Evolutionary conservation across 2,329 filamentous ascomycete genomes (phyloP), one percentile per base, ranked within the genome.

Genomic region (Hypomyces perniciosus): DNA sequence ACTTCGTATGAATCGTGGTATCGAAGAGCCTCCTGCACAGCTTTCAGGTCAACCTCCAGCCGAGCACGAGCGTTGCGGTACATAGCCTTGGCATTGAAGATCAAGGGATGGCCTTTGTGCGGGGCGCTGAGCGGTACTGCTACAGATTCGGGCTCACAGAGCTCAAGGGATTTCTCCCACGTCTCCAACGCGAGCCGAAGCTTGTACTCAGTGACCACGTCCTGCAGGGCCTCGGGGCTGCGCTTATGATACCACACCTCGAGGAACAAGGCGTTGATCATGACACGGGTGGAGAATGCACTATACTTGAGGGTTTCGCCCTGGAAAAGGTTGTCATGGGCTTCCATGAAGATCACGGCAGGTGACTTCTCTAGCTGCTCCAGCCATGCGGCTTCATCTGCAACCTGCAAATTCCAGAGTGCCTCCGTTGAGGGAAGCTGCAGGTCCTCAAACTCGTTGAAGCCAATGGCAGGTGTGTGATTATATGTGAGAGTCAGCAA

Each of bases 181-280:
- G 92, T 96, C 73, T 97, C 92, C 48, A 99, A 77, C 46, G 93
- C 93, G 48, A 96, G 82, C 51, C 93, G 84, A 55, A 99, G 85
- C 77, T 96, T 97, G 80, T 96, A 97, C 72, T 97, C 93, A 4
- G 92, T 95, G 41, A 97, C 92, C 37, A 97, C 91, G 65, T 97
- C 92, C 71, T 97, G 93, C 38, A 97, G 77, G 46, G 92, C 91
- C 68, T 97, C 91, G n/a, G 92, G 92, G 68, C 90, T 96, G 64
- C 93, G 88, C 80, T 96, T 96, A 75, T 97, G 90, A 66, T 96
- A 95, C 93, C 93, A 99, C 3, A 97, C 92, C 69, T 97, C 93
- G 44, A 99, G 79, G 77, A 97, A 99, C 57, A 99, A 78, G 8
- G 93, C 92, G 64, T 97, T 99, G 78, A 97, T 96, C 89, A 99